Evolutionary conservation across 352 stramenopile genomes (phyloP).

Genomic region (Phytopythium litorale): DNA sequence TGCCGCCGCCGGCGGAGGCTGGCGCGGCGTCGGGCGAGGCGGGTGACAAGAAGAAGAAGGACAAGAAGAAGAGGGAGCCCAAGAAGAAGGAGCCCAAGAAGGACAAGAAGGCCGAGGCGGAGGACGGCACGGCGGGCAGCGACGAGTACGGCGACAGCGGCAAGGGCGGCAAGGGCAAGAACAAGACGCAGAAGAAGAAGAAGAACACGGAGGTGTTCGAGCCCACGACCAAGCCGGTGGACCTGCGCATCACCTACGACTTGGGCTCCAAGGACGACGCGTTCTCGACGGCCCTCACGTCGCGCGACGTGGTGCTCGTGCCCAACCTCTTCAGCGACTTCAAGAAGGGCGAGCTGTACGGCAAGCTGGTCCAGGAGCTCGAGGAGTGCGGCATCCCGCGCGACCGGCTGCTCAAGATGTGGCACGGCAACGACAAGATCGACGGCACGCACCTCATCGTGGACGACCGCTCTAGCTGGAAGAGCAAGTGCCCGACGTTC

Average conservation of each 20-base stretch:
- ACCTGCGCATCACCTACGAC: constrained; percentile 71
- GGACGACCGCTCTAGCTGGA: constrained; percentile 86
- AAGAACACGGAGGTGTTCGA: constrained; percentile 82
- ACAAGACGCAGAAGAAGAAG: constrained; percentile 24
- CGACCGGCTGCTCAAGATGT: constrained; percentile 75
- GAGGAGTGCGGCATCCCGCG: constrained; percentile 60
- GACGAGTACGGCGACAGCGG: constrained; percentile 6
- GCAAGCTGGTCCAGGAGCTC: constrained; percentile 59
- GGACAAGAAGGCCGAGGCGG: constrained; percentile 8
- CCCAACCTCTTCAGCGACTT: constrained; percentile 78
- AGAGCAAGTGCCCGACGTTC: constrained; percentile 72
- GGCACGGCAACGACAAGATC: constrained; percentile 86
- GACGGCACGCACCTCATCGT: constrained; percentile 92
- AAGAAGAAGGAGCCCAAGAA: constrained; percentile 13
- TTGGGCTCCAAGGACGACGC: constrained; percentile 43
- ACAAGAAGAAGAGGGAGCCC: constrained; percentile 9
- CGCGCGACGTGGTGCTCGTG: constrained; percentile 60
- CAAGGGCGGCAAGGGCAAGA: constrained; percentile 10
- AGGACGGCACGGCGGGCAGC: constrained; percentile 8
- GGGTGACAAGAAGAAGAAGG: constrained; percentile 11
- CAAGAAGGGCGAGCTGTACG: constrained; percentile 67
- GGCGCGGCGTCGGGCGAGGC: constrained; percentile 6
- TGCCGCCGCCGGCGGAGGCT: constrained; percentile 2
- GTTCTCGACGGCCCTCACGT: constrained; percentile 56
- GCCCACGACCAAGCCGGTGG: constrained; percentile 61